Base-by-base conservation (phyloP, 1,139 yeast genomes). In the Hemisphaericaspora xylofermentans region DNA sequence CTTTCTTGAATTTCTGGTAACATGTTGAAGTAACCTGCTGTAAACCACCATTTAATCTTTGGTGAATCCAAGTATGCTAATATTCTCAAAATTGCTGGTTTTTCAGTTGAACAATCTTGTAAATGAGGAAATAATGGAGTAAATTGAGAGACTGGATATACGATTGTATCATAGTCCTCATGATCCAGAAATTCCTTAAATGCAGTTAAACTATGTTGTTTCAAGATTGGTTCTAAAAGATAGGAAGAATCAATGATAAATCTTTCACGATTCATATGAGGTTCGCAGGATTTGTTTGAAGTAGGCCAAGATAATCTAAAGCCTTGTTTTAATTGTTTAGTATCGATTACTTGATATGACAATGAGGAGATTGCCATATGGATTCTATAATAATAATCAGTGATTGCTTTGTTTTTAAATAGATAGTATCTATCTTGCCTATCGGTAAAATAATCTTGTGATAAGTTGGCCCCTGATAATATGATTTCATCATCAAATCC, bases 21-120 rank as follows among this genome's bases (percentile, higher is more conserved):
- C 79, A 93, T 84, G 60, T 93, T 94, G 69, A 93, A 94, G 61
- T 93, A 93, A 1, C 99, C 99, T 0, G 98, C 97, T 0, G 98
- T 94, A 53, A 93, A 84, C 54, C 88, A 78, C 95, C 96, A 93
- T 43, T 74, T 74, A 39, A 82, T 76, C 19, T 66, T 58, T 3
- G 78, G 72, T 43, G 75, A 74, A 51, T 74, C 82, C 42, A 84
- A 68, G 54, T 75, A 75, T 3, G 88, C 74, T 38, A 86, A 68
- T 6, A 85, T 61, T 31, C 84, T 66, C 37, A 85, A 66, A 15
- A 87, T 68, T 1, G 85, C 80, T 3, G 84, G 84, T 51, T 84
- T 82, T 56, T 91, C 98, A 0, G 97, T 91, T 1, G 96, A 87
- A 30, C 54, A 50, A 47, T 72, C 77, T 39, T 71, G 69, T 44